Base-by-base conservation (phyloP, 2,329 filamentous ascomycete genomes). In the Fusarium oxysporum region DNA sequence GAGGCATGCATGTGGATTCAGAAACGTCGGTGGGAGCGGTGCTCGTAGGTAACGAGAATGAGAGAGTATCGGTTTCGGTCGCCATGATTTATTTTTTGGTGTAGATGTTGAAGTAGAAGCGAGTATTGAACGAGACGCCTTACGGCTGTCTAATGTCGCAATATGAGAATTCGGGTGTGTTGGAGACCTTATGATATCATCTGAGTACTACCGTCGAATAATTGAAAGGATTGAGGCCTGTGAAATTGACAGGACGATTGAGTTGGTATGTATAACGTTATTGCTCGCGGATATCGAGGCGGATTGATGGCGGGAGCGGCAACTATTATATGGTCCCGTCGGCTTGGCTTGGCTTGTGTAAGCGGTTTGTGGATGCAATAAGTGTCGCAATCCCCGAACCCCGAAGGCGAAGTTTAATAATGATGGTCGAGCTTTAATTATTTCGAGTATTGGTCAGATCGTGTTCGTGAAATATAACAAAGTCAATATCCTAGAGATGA, bases 21-120 rank as follows among this genome's bases (percentile, higher is more conserved):
- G 77, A 71, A 62, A 78, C 62, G 30, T 81, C 79, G 45, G 80
- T 80, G 25, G 80, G 76, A 30, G 77, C 78, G 21, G 80, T 81
- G 41, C 78, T 79, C 14, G 80, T 78, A 21, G 78, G 79, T 33
- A 81, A 64, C 51, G 78, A 81, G 43, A 80, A 65, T 8, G 79
- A 80, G 38, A 80, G 51, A 17, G 79, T 80, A 41, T 81, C 79
- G 40, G 79, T 81, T 43, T 81, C 78, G 73, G 79, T 81, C 23
- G 77, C 72, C 78, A 81, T 81, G 70, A 53, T 68, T 53, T 48
- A 33, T 37, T 32, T 16, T 61, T 28, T 33, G 28, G 28, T 66
- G 28, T 16, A 37, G 37, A 23, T 51, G 53, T n/a, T 67, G 47
- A 50, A 40, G 48, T 41, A 33, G 53, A 33, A 30, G 28, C 53